Percentiles rank a stretch among this genome's conserved stretches.
Conservation (phyloP, 306 rosid species). For the Vigna mungo region DNA sequence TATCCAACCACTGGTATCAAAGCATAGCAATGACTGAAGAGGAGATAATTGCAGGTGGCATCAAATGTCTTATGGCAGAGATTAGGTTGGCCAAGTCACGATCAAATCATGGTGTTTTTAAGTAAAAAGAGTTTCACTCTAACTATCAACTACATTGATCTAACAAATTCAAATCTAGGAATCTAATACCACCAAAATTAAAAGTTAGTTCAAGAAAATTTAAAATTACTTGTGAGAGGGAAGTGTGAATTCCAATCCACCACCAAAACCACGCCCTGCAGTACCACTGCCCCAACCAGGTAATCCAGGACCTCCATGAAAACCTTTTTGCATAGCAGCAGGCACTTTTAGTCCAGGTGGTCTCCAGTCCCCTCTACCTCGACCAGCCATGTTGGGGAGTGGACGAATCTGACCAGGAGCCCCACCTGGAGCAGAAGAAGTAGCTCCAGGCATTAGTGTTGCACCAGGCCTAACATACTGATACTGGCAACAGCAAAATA, state of each 20-base stretch:
- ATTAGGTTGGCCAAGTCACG: too few species aligned
- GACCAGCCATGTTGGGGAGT: slow-evolving; percentile 73
- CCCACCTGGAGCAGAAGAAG: slow-evolving; percentile 76
- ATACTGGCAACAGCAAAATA: slow-evolving; percentile 61
- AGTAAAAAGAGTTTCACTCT: too few species aligned
- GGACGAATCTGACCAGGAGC: slow-evolving; percentile 92
- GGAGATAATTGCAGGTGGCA: too few species aligned
- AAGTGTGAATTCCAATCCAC: slow-evolving; percentile 95
- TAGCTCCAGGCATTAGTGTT: slow-evolving; percentile 69
- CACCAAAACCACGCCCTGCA: slow-evolving; percentile 87
- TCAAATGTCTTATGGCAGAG: too few species aligned
- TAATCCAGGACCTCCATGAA: slow-evolving; percentile 78
- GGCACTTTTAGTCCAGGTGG: slow-evolving; percentile 75
- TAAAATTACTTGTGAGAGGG: slow-evolving; percentile 96
- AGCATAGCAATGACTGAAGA: too few species aligned
- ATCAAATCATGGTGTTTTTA: too few species aligned
- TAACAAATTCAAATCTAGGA: neutral
- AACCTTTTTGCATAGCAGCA: slow-evolving; percentile 74
- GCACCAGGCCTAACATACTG: slow-evolving; percentile 99
- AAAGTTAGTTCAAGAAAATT: slow-evolving; percentile 35
- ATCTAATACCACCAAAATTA: slow-evolving; percentile 27
- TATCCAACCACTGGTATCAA: too few species aligned
- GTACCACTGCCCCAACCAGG: slow-evolving; percentile 80
- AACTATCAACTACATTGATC: too few species aligned
- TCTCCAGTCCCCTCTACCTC: slow-evolving; percentile 99